Evolutionary conservation across 2,329 filamentous ascomycete genomes (phyloP), one percentile per base, ranked within the genome.

Genomic region (Chrysoporthe cubensis): DNA sequence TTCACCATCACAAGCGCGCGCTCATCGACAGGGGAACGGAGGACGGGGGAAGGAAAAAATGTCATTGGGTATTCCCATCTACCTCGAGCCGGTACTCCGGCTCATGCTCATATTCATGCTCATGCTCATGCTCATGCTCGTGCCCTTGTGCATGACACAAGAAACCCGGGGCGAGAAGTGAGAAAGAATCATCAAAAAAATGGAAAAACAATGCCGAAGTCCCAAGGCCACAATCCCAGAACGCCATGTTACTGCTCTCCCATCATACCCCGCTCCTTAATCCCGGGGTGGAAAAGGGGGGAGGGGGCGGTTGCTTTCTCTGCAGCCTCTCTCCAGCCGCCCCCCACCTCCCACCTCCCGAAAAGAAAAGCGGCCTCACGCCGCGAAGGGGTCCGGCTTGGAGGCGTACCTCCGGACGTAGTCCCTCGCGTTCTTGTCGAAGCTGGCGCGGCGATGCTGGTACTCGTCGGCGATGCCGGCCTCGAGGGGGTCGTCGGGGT

Each of bases 401-500:
- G 18, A 85, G 13, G 94, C 94, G 78, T 94, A 93, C 73, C 88
- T 87, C 74, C 85, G 84, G 58, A 92, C 90, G 84, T 93, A 94
- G n/a, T 85, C 82, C 78, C 85, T 87, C 8, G 90, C 94, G 62
- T 87, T 90, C 83, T 91, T 91, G 67, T 94, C 89, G 76, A 92
- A 97, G 72, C 84, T 86, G 62, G 82, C 80, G 56, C 86, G 83
- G 74, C 94, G 87, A 71, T 84, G 86, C 77, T 88, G 88, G 80
- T 87, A 97, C 83, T 96, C 90, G 70, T 97, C 92, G 32, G 93
- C 94, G 76, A 97, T 96, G 71, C 90, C 85, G 3, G 89, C 83
- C 85, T 97, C 94, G 72, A 97, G 91, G 40, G 94, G 92, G 80
- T 97, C 94, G 74, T 97, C 94, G 7, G 92, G 90, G 83, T 94